A percentile compares a stretch with the other conserved stretches of the same genome.
These are phyloP conservation scores for Nicotiana otophora DNA, from an alignment of 257 asterid species.

Conservation along the genomic window DNA sequence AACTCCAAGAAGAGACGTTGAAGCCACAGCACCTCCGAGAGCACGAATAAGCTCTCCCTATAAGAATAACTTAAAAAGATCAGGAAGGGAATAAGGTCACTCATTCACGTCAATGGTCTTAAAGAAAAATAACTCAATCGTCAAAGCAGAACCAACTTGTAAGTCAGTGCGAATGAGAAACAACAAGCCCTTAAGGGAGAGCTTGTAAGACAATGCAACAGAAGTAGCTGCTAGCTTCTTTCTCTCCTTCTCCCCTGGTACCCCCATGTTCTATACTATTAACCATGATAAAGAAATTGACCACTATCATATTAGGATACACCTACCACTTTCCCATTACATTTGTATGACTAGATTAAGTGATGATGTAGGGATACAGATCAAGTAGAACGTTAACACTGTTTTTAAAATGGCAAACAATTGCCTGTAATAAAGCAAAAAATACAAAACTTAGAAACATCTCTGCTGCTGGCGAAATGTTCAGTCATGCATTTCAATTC, in stretches of 20 bases:
- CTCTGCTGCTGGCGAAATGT: neutral
- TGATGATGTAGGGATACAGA: neutral
- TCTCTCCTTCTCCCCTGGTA: neutral
- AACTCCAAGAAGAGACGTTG: conserved; percentile 92
- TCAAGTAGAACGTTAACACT: neutral
- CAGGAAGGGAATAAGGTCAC: neutral
- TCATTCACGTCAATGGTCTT: neutral
- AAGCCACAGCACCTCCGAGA: conserved; percentile 74
- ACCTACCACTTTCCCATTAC: neutral
- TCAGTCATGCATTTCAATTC: neutral
- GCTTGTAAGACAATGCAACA: neutral
- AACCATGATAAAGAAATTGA: neutral
- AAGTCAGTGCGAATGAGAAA: neutral
- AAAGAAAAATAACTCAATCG: neutral
- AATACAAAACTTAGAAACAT: neutral
- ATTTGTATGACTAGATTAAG: neutral
- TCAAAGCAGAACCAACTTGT: neutral
- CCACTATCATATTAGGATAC: neutral
- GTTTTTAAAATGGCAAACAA: neutral
- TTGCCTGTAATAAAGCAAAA: neutral
- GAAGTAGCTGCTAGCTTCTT: neutral
- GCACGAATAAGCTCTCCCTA: conserved; percentile 95
- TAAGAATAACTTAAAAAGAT: conserved; percentile 7
- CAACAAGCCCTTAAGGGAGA: neutral
- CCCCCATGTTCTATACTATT: neutral